These are phyloP conservation scores for Aspergillus hancockii DNA, from an alignment of 495 filamentous ascomycete genomes.

Conservation along the genomic window DNA sequence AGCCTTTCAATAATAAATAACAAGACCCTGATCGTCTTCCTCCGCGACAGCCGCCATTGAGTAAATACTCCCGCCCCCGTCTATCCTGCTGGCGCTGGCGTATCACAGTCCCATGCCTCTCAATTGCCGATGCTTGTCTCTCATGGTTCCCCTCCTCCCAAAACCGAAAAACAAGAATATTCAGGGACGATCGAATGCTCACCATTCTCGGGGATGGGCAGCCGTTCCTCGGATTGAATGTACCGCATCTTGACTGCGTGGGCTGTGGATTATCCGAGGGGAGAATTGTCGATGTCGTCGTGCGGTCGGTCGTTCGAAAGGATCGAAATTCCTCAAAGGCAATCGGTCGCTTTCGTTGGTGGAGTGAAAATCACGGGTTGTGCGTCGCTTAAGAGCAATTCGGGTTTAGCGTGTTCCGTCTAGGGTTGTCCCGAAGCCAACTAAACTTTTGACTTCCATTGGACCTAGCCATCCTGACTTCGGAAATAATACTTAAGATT, in stretches of 20 bases:
- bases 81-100: slow-evolving; percentile 5
- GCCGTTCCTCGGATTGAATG: slow-evolving; percentile 94
- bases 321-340: slow-evolving; percentile 47
- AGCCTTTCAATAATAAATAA: slow-evolving; percentile 11
- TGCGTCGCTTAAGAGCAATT: slow-evolving; percentile 50
- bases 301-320: slow-evolving; percentile 42
- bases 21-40: slow-evolving; percentile 2
- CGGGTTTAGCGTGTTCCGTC: slow-evolving; percentile 35
- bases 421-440: slow-evolving; percentile 34
- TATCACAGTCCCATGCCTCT: slow-evolving; percentile 8
- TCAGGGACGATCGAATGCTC: slow-evolving; percentile 48
- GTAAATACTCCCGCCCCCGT: slow-evolving; percentile 1
- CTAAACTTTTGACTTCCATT: slow-evolving; percentile 3
- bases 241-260: slow-evolving; percentile 84
- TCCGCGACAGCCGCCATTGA: background rate
- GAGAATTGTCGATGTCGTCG: slow-evolving; percentile 50
- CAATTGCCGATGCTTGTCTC: slow-evolving; percentile 1
- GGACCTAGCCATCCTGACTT: background rate
- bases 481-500: no score
- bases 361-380: slow-evolving; percentile 54
- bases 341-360: slow-evolving; percentile 35
- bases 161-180: slow-evolving; percentile 11
- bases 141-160: slow-evolving; percentile 3
- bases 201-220: slow-evolving; percentile 95
- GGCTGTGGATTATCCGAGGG: slow-evolving; percentile 48